These are phyloP conservation scores for Aaosphaeria arxii DNA, from an alignment of 2,329 filamentous ascomycete genomes.

Conservation along the genomic window DNA sequence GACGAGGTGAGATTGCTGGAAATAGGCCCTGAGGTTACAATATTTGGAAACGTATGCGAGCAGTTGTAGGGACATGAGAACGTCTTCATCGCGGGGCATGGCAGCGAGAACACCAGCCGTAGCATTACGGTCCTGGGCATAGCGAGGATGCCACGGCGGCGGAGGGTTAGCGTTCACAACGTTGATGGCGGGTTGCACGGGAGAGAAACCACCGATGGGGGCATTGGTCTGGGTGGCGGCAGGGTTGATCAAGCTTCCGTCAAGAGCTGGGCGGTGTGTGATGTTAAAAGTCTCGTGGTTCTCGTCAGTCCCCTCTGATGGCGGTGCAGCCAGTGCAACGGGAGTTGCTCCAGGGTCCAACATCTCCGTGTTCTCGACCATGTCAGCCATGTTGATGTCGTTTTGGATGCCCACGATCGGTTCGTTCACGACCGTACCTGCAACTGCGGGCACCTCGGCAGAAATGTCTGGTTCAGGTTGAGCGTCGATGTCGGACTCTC, in stretches of 20 bases:
- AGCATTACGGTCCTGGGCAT: constrained; percentile 69
- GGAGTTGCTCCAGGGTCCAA: constrained; percentile 67
- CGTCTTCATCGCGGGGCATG: constrained; percentile 96
- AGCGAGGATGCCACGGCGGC: constrained; percentile 74
- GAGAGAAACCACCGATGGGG: constrained; percentile 66
- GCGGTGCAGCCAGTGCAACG: constrained; percentile 72
- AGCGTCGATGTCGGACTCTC: constrained; percentile 75
- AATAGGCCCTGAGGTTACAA: constrained; percentile 92
- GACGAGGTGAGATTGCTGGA: constrained; percentile 91
- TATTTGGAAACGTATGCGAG: constrained; percentile 98
- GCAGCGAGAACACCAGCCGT: constrained; percentile 74
- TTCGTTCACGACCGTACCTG: constrained; percentile 65
- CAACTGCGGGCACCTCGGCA: constrained; percentile 73
- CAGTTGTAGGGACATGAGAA: constrained; percentile 95
- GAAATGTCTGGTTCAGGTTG: constrained; percentile 73
- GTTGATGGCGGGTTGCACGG: constrained; percentile 64
- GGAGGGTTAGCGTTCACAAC: constrained; percentile 72
- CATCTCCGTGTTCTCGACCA: constrained; percentile 78
- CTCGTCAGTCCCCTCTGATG: constrained; percentile 80
- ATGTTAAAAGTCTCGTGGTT: constrained; percentile 81
- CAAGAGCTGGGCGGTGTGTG: constrained; percentile 77
- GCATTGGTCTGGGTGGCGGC: constrained; percentile 66
- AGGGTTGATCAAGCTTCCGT: constrained; percentile 77
- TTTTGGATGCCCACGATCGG: constrained; percentile 77
- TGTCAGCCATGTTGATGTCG: constrained; percentile 81